phyloP scores from a whole-genome alignment of 164 flowering plant species.

The Brasenia schreberi region DNA sequence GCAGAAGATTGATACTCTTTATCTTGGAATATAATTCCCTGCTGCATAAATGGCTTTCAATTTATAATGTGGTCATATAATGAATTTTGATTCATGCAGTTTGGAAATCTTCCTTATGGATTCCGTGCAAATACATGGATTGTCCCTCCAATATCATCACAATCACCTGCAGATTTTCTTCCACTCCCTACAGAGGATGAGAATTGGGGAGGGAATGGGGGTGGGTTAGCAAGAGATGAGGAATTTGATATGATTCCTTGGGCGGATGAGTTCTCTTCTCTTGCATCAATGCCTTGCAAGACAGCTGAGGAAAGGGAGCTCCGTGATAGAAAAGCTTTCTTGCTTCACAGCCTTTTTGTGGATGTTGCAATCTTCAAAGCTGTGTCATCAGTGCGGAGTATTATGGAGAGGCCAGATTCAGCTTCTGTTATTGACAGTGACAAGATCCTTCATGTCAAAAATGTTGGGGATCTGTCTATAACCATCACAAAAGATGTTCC shows the following conservation, averaged over 20 bases:
- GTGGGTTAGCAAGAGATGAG: constrained; percentile 89
- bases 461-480: constrained; percentile 67
- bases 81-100: constrained; percentile 34
- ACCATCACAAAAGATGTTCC: constrained; percentile 54
- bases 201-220: constrained; percentile 92
- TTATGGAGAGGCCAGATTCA: constrained; percentile 26
- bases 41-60: too few relatives aligned
- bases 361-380: constrained; percentile 92
- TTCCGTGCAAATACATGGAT: constrained; percentile 99
- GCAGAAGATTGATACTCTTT: background rate
- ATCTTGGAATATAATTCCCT: too few relatives aligned
- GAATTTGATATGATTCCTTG: constrained; percentile 68
- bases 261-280: constrained; percentile 56
- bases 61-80: too few relatives aligned
- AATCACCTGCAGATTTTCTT: constrained; percentile 51
- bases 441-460: constrained; percentile 26
- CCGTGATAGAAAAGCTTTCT: constrained; percentile 89
- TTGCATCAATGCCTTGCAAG: constrained; percentile 93
- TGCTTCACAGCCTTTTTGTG: constrained; percentile 86
- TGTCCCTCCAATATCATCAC: constrained; percentile 75
- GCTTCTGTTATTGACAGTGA: constrained; percentile 7
- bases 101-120: constrained; percentile 97
- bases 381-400: constrained; percentile 44
- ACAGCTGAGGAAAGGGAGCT: constrained; percentile 88
- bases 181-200: constrained; percentile 89